Evolutionary conservation across 768 basidiomycete genomes (phyloP), one percentile per base, ranked within the genome.

Genomic region (Auriscalpium vulgare): DNA sequence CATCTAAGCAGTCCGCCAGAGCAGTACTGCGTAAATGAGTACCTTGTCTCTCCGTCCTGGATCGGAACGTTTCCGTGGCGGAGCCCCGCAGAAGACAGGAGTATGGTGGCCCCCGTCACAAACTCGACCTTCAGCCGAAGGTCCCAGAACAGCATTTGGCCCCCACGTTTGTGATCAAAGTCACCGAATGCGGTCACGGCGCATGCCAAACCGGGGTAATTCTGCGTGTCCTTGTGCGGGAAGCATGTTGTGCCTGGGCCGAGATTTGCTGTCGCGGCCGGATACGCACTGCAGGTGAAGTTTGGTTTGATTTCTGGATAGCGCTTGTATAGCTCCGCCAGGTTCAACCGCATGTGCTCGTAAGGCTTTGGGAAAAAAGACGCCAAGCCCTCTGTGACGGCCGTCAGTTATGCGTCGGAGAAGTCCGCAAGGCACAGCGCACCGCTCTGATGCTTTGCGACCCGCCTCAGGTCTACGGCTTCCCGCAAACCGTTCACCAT

Each of bases 21-120:
- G 36, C 50, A 45, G 44, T 52, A 59, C 35, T 59, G 58, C 1
- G 54, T 59, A 17, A 59, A 48, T 9, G 58, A 59, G 50, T 34
- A 38, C 7, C 54, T 46, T 2, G 6, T 8, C 47, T 56, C 53
- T n/a, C 54, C 58, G 3, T 37, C 34, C 11, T 44, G n/a, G 14
- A 66, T 54, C 6, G 62, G 48, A 0, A 49, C 51, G 46, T 66
- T 66, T 14, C 59, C 56, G 46, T 66, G 64, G 2, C 38, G 37
- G 1, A 63, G 29, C 4, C 53, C 43, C 1, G 60, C 61, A 9
- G 64, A 66, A 0, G 64, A 60, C 8, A 63, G 50, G 8, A 62
- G 52, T 17, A 62, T 55, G 7, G 55, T 56, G 3, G 53, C 36
- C 2, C 65, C 62, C 1, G 62, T 49, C 3, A 61, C 62, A 49